These are phyloP conservation scores for Tuber umbilicatum DNA, from an alignment of 495 filamentous ascomycete genomes.

Conservation along the genomic window DNA sequence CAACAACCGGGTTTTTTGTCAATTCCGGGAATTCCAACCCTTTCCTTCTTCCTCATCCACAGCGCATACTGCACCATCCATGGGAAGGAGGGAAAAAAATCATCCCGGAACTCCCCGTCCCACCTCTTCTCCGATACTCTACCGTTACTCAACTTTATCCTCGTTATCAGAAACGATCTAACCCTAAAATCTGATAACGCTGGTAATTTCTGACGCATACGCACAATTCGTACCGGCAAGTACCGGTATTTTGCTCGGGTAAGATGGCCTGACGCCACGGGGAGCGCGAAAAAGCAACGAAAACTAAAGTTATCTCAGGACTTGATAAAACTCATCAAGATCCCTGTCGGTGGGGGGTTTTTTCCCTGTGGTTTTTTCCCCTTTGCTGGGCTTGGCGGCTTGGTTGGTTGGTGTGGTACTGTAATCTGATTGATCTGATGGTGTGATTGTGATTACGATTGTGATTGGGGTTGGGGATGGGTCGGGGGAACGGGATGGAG, in stretches of 20 bases:
- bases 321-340: not conserved
- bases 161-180: not conserved
- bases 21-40: too few species aligned
- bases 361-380: not conserved
- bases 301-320: constrained; percentile 1
- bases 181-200: not conserved
- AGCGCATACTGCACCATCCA: not conserved
- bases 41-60: not conserved
- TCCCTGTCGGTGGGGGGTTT: not conserved
- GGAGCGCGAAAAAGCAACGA: not conserved
- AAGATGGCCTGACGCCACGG: not conserved
- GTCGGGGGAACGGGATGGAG: not conserved
- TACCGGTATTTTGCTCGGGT: too few species aligned
- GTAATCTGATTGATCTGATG: constrained; percentile 6
- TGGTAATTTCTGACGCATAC: not conserved
- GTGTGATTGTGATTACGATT: not conserved
- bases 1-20: too few species aligned
- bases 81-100: not conserved
- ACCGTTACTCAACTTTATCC: not conserved
- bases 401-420: not conserved
- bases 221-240: not conserved
- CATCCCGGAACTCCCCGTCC: not conserved
- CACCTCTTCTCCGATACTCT: not conserved
- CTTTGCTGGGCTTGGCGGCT: not conserved
- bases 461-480: not conserved